A percentile compares a stretch with the other conserved stretches of the same genome.
Evolutionary conservation across 2,329 filamentous ascomycete genomes (phyloP).

Genomic region (Curvularia sp.): DNA sequence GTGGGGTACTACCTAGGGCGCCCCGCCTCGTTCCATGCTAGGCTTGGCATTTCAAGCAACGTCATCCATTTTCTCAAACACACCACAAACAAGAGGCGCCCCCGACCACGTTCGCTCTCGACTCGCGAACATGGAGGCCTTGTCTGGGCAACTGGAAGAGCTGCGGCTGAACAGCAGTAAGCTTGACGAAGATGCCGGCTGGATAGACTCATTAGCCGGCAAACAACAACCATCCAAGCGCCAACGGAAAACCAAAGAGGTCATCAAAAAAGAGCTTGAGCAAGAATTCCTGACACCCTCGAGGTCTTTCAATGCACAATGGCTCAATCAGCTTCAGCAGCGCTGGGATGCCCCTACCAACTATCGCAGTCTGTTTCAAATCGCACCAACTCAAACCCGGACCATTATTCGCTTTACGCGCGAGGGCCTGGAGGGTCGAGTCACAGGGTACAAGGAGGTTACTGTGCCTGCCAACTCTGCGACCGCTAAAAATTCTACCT

Average conservation of each 20-base stretch:
- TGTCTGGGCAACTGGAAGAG: constrained; percentile 60
- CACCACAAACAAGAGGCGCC: constrained; percentile 20
- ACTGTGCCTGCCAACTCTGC: constrained; percentile 88
- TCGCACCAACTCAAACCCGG: constrained; percentile 89
- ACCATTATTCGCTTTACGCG: constrained; percentile 93
- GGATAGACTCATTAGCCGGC: constrained; percentile 67
- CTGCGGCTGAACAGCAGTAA: constrained; percentile 55
- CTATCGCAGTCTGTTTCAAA: constrained; percentile 81
- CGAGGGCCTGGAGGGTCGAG: constrained; percentile 88
- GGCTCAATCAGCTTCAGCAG: constrained; percentile 90
- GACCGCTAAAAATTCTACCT: constrained; percentile 95
- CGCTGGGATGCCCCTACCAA: constrained; percentile 84
- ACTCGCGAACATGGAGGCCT: constrained; percentile 41
- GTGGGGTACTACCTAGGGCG: constrained; percentile 6
- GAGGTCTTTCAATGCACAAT: constrained; percentile 77
- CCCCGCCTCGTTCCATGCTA: constrained; percentile 20
- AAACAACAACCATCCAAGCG: constrained; percentile 60
- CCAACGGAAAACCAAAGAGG: constrained; percentile 62
- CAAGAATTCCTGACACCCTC: constrained; percentile 80
- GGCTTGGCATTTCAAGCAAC: constrained; percentile 26
- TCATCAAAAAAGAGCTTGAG: constrained; percentile 75
- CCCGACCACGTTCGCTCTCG: constrained; percentile 12
- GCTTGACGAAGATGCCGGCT: constrained; percentile 35
- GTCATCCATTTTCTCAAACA: constrained; percentile 29
- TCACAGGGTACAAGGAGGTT: constrained; percentile 93